Base-by-base conservation (phyloP, 2,329 filamentous ascomycete species). In the Nothomitra cinnamomea region DNA sequence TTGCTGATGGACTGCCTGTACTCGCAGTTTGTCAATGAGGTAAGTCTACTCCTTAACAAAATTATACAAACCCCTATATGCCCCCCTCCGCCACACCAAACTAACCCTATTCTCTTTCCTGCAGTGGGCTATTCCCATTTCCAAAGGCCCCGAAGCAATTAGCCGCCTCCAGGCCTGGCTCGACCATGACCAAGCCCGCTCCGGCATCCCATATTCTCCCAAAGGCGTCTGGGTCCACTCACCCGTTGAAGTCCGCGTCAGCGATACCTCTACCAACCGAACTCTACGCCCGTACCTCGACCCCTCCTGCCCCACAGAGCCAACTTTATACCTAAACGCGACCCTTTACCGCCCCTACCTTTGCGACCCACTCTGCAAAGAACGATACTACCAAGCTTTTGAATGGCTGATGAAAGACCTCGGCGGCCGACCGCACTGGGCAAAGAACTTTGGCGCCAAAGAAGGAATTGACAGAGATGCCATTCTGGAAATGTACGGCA, bases 1-100 rank as follows among this genome's bases (percentile, higher is more conserved):
- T 77, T 96, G 47, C 74, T 95, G 52, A 90, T 98, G 85, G 92
- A 98, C 71, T 98, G 92, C 63, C 77, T 96, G 4, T 98, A 95
- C 72, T 90, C 85, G n/a, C 92, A 98, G 64, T 95, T 87, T 61
- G 92, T 98, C 59, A 95, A 98, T 66, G 92, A 98, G 43, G 43
- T 48, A 48, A 32, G 28, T 48, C 6, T 3, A 8, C 21, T 13
- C 15, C 15, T 22, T 52, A 19, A 55, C 28, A 12, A 45, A 35
- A 22, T 28, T 22, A 13, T 24, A 15, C 32, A 21, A n/a, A n/a
- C 13, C 25, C 35, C 35, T 24, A n/a, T n/a, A n/a, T n/a, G n/a
- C 32, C 22, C n/a, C 45, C 48, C 21, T 40, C 53, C 53, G 3
- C 13, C 13, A n/a, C 38, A n/a, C 15, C 15, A 41, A 13, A 41